A percentile compares a stretch with the other conserved stretches of the same genome.
Conservation (phyloP, 2,329 filamentous ascomycete genomes). For the Microcyclosporella mali region DNA sequence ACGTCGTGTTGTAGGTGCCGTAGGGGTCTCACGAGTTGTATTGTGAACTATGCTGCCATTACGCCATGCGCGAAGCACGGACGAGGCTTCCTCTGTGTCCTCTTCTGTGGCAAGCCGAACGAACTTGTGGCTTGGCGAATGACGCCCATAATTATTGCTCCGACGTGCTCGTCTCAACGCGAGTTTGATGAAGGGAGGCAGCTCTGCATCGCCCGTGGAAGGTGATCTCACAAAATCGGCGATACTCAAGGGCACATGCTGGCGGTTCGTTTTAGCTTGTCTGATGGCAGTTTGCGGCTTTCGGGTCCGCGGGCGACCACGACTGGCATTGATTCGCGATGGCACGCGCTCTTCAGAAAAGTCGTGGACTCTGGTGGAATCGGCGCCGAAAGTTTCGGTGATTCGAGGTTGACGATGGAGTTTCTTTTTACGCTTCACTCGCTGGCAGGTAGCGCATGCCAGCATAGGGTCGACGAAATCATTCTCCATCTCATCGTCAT, state of each 20-base stretch:
- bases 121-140: conserved; percentile 47
- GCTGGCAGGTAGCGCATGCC: conserved; percentile 16
- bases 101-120: conserved; percentile 46
- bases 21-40: not conserved
- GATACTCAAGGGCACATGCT: conserved; percentile 41
- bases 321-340: conserved; percentile 2
- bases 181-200: conserved; percentile 50
- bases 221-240: conserved; percentile 40
- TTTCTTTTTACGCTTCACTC: conserved; percentile 11
- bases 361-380: not conserved
- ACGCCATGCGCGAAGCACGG: conserved; percentile 47
- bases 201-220: conserved; percentile 23
- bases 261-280: conserved; percentile 1
- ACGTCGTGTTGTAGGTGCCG: not conserved
- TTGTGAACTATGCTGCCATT: conserved; percentile 32
- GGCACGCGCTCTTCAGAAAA: conserved; percentile 21
- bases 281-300: not conserved
- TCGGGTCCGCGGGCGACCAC: not conserved
- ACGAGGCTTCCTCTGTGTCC: conserved; percentile 52
- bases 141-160: conserved; percentile 44
- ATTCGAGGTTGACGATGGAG: conserved; percentile 35
- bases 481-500: conserved; percentile 39
- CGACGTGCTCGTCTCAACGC: conserved; percentile 49
- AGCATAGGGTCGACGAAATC: conserved; percentile 41
- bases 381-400: conserved; percentile 28